Evolutionary conservation across 176 grass and related monocot species (phyloP).

Genomic region (Aechmea fasciata): DNA sequence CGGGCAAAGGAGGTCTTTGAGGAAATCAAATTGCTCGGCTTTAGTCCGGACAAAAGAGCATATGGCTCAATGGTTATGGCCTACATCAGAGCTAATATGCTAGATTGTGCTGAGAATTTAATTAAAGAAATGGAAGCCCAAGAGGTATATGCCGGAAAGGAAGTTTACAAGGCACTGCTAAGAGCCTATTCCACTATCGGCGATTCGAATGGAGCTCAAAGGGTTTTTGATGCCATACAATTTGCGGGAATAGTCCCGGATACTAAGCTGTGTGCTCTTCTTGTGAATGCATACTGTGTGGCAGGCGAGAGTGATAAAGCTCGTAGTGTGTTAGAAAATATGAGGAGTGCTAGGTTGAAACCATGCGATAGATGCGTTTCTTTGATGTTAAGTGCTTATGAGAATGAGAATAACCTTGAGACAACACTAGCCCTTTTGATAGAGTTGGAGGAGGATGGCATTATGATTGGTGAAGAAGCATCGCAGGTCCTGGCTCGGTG

Average conservation of each 20-base stretch:
- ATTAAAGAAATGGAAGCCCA: constrained; percentile 50
- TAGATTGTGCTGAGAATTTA: constrained; percentile 46
- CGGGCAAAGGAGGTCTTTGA: constrained; percentile 39
- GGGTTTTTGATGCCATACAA: constrained; percentile 56
- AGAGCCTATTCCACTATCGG: constrained; percentile 68
- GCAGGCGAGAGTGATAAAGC: constrained; percentile 25
- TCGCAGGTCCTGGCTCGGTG: constrained; percentile 49
- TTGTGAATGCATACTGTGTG: constrained; percentile 75
- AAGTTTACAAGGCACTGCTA: constrained; percentile 82
- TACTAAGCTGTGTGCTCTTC: constrained; percentile 51
- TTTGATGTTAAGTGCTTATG: constrained; percentile 47
- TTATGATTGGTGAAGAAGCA: constrained; percentile 40
- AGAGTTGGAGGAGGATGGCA: constrained; percentile 55
- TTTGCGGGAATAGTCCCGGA: constrained; percentile 67
- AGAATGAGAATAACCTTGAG: constrained; percentile 40
- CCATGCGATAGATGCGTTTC: constrained; percentile 48
- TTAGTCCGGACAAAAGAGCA: constrained; percentile 52
- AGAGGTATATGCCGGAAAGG: constrained; percentile 53
- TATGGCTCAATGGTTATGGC: constrained; percentile 91
- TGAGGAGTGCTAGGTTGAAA: constrained; percentile 36
- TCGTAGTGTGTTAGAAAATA: constrained; percentile 45
- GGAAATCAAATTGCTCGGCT: constrained; percentile 55
- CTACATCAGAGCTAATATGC: constrained; percentile 66
- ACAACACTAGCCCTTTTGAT: constrained; percentile 55
- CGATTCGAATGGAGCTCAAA: constrained; percentile 51